Evolutionary conservation across 1,284 basidiomycete species (phyloP).

Genomic region (Naganishia albida): DNA sequence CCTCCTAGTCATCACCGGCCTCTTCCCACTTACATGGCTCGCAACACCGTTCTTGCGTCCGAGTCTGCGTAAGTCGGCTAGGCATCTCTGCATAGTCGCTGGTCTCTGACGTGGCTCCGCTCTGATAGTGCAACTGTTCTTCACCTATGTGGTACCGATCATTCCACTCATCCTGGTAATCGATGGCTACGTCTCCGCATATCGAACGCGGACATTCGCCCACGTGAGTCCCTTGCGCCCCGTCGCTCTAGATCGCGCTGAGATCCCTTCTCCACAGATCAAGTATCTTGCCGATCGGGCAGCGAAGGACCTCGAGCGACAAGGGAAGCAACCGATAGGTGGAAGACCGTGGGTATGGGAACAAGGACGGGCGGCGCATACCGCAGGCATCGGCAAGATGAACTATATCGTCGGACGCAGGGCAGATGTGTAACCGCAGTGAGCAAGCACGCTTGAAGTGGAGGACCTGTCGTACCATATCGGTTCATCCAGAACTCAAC

Average conservation of each 20-base stretch:
- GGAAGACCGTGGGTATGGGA: slow-evolving; percentile 45
- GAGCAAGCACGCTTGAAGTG: background rate
- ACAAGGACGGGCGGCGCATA: slow-evolving; percentile 40
- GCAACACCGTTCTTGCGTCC: slow-evolving; percentile 42
- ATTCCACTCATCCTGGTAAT: slow-evolving; percentile 45
- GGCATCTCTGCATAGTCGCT: background rate
- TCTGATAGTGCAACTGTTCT: slow-evolving; percentile 41
- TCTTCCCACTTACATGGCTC: slow-evolving; percentile 41
- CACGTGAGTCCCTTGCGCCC: slow-evolving; percentile 26
- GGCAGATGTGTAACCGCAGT: slow-evolving; percentile 19
- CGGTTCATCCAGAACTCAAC: background rate
- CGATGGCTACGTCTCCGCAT: slow-evolving; percentile 45
- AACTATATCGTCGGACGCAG: slow-evolving; percentile 41
- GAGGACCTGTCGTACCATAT: background rate
- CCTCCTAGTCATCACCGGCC: slow-evolving; percentile 38
- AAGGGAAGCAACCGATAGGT: slow-evolving; percentile 34
- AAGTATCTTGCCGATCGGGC: slow-evolving; percentile 43
- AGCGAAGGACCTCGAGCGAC: slow-evolving; percentile 32
- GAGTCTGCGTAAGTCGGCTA: slow-evolving; percentile 37
- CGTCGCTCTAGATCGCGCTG: background rate
- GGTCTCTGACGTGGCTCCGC: no score
- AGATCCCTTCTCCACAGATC: slow-evolving; percentile 33
- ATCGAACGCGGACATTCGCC: slow-evolving; percentile 38
- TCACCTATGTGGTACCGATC: slow-evolving; percentile 48
- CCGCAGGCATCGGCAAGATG: slow-evolving; percentile 43